Evolutionary conservation across 192 early-diverging fungal species (phyloP), one percentile per base, ranked within the genome.

Genomic region (Gamsiella multidivaricata): DNA sequence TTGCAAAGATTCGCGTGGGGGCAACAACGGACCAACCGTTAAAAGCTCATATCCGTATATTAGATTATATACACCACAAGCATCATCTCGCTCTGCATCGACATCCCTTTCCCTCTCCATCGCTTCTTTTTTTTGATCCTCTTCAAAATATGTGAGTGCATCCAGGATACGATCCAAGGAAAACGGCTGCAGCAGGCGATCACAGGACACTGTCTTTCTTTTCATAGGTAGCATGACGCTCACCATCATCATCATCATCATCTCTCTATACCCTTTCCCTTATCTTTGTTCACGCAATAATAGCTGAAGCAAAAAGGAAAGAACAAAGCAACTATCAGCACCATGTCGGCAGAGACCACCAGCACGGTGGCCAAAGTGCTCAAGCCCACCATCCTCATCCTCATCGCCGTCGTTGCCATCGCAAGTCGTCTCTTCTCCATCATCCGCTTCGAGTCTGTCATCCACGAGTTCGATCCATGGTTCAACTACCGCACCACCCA

Each of bases 381-480:
- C 62, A 93, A 95, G 53, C 89, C 94, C 34, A 85, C 90, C 46
- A 96, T 99, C 61, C 90, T 99, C 36, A 90, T 90, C 32, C 88
- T 97, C 33, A 96, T 99, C 60, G 91, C 91, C 26, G 57, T 92
- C 5, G 89, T 96, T 22, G 94, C 96, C 23, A 92, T 99, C 68
- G 87, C 93, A 23, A 92, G 93, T 62, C 94, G 97, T 57, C 86
- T 99, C 51, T 99, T 99, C 83, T 97, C 96, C 66, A 95, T 99
- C 54, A 88, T 99, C 60, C 92, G 97, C 23, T 99, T 96, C 79
- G 98, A 99, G 81, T 94, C 91, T 62, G 93, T 99, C 59, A 99
- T 99, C 82, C 98, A 99, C 87, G 98, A 99, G 81, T 99, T 99
- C 80, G 98, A 99, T 81, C 98, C 98, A 31, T 99, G 94, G 95